Evolutionary conservation across 345 rosid species (phyloP).

Genomic region (Pugionium dolabratum): DNA sequence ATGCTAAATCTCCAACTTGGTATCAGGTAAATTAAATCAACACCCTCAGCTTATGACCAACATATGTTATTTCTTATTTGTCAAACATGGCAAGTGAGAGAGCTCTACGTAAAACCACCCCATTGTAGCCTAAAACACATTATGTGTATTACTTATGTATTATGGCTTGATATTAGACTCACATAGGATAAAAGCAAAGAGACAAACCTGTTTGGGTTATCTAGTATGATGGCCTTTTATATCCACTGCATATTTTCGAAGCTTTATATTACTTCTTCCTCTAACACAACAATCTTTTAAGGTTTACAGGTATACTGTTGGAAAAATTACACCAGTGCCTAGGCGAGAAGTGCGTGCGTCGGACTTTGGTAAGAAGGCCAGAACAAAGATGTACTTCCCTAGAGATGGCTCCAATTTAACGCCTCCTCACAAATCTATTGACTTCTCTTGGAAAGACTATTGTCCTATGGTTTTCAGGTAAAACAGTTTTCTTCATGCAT

Average conservation of each 20-base stretch:
- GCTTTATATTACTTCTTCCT: neutral
- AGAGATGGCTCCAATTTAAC: constrained; percentile 81
- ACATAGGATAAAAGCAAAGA: constrained; percentile 1
- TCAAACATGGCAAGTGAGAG: neutral
- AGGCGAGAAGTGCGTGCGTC: constrained; percentile 83
- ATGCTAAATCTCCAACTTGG: constrained; percentile 96
- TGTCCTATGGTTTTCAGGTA: constrained; percentile 99
- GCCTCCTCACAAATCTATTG: constrained; percentile 84
- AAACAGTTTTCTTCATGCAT: constrained; percentile 12
- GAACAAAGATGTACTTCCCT: constrained; percentile 92
- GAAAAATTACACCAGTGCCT: constrained; percentile 93
- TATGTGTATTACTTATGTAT: neutral
- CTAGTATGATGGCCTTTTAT: constrained; percentile 9
- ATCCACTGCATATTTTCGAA: constrained; percentile 6
- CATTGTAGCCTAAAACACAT: constrained; percentile 4
- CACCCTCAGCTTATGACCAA: constrained; percentile 20
- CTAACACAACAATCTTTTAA: constrained; percentile 36
- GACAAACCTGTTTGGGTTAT: constrained; percentile 9
- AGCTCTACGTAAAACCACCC: constrained; percentile 1
- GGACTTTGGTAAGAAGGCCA: constrained; percentile 91
- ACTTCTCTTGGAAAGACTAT: constrained; percentile 93
- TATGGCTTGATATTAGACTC: constrained; percentile 19
- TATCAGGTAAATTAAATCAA: constrained; percentile 63
- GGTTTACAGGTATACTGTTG: constrained; percentile 85
- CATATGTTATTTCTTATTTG: constrained; percentile 3